Evolutionary conservation across 495 filamentous ascomycete species (phyloP), one percentile per base, ranked within the genome.

Genomic region (Monascus purpureus): DNA sequence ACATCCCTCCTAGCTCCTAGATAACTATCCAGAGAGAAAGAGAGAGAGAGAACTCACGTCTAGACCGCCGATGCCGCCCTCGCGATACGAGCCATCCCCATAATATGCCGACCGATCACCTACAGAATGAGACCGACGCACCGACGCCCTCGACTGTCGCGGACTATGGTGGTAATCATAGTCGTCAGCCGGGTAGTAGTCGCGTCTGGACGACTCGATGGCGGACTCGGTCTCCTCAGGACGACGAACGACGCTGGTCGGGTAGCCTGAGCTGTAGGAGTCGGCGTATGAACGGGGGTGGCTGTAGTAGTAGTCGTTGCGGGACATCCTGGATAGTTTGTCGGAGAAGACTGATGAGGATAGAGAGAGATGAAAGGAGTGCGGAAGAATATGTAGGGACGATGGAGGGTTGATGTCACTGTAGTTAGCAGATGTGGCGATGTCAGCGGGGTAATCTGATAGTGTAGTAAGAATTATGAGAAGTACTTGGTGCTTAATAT

Each of bases 201-300:
- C 73, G 29, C 75, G 69, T 37, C 63, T 67, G 28, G 81, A 63
- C 52, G 80, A 73, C 52, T 83, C 79, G 38, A 80, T 54, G 2
- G 70, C 67, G 17, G 75, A 59, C 35, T 77, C 75, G 40, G 65
- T 64, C 36, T 65, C 58, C 30, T 68, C 65, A 13, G 57, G 47
- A 29, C 67, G 66, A 31, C 66, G 66, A 16, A 80, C 58, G 25
- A 75, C 43, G 29, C 71, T 71, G 19, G 43, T 42, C 3, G 50
- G 43, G 28, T 47, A 23, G 19, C 7, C 5, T 13, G 33, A 42
- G 17, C 59, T 41, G 32, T 60, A 57, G 13, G 54, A 41, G 27
- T 55, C 49, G 12, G 43, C 55, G 41, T 59, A 51, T 29, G 46
- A 53, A 29, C 47, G 55, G 17, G 42, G 32, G 17, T 42, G 36